These are phyloP conservation scores for Pterocarpus macrocarpus DNA, from an alignment of 306 rosid species.

Conservation along the genomic window DNA sequence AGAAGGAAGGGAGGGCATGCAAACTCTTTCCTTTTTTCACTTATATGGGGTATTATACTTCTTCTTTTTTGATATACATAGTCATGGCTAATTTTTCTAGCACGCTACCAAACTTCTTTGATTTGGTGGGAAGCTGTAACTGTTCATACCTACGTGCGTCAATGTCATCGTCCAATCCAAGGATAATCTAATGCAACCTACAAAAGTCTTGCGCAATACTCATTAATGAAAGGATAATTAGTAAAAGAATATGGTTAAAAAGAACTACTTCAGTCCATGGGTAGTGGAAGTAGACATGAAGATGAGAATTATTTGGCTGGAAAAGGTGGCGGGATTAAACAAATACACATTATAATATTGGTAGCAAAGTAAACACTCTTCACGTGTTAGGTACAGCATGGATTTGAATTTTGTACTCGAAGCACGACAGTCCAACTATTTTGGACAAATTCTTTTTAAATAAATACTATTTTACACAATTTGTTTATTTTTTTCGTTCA, in stretches of 20 bases:
- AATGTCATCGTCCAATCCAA: background rate
- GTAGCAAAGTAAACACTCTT: background rate
- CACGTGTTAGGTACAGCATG: constrained; percentile 49
- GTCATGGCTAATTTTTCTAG: background rate
- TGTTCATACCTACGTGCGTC: background rate
- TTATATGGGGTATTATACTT: background rate
- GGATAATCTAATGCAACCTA: background rate
- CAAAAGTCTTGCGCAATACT: background rate
- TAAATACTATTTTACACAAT: background rate
- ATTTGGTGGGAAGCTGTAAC: constrained; percentile 19
- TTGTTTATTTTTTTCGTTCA: background rate
- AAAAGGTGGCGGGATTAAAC: background rate
- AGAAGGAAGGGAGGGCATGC: background rate
- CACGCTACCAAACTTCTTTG: background rate
- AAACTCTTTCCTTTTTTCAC: no score
- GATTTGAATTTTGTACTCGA: background rate
- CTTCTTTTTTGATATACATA: background rate
- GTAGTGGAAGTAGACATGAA: background rate
- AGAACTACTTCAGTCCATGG: background rate
- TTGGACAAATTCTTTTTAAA: background rate
- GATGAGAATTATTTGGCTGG: background rate
- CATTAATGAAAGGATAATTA: background rate
- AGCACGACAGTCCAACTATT: background rate
- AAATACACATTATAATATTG: background rate
- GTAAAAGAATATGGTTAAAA: background rate